These are phyloP conservation scores for Houttuynia cordata DNA, from an alignment of 164 flowering plant species.

Conservation along the genomic window DNA sequence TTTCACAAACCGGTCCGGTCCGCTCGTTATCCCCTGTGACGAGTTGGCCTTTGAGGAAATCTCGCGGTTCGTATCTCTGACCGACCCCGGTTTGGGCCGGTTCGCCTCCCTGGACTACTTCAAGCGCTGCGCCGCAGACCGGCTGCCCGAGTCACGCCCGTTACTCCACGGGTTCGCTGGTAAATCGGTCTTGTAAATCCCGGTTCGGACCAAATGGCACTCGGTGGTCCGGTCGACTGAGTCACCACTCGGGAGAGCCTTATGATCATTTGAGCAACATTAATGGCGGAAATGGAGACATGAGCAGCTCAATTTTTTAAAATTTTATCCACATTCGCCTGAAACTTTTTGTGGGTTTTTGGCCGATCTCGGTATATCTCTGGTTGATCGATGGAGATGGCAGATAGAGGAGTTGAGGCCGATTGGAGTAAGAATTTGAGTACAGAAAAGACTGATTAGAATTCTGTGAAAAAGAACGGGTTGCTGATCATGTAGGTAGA, in stretches of 20 bases:
- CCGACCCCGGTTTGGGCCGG: constrained; percentile 28
- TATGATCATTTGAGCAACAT: not conserved
- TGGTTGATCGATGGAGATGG: constrained; percentile 45
- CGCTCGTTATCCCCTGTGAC: constrained; percentile 73
- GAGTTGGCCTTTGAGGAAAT: constrained; percentile 66
- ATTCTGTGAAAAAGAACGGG: not conserved
- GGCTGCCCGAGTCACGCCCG: constrained; percentile 53
- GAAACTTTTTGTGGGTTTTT: not conserved
- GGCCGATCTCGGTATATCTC: constrained; percentile 11
- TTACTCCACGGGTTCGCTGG: constrained; percentile 32
- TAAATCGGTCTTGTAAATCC: constrained; percentile 16
- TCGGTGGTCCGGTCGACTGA: not conserved
- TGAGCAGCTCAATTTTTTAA: not conserved
- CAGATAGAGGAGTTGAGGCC: constrained; percentile 26
- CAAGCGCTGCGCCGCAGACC: constrained; percentile 40
- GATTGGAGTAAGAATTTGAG: constrained; percentile 22
- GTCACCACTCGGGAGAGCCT: not conserved
- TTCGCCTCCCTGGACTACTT: constrained; percentile 37
- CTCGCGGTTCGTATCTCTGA: constrained; percentile 36
- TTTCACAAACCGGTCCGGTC: constrained; percentile 42
- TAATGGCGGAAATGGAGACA: not conserved
- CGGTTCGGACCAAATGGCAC: not conserved
- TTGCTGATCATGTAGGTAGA: not conserved
- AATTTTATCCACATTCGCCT: not conserved
- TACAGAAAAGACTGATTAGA: not conserved